Evolutionary conservation across 257 asterid genomes (phyloP).

Genomic region (Plectranthus barbatus): DNA sequence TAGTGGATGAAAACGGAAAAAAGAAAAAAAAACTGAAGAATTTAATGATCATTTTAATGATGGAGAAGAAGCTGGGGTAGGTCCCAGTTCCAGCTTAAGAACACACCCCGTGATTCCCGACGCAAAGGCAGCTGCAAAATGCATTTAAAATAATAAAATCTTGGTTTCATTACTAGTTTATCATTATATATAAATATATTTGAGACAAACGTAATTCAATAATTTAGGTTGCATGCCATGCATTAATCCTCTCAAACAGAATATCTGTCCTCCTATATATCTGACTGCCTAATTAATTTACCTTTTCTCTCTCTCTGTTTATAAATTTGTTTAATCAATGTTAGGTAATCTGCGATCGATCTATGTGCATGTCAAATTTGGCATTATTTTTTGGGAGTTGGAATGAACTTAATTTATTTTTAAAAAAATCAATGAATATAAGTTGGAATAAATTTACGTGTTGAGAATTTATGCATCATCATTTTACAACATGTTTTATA

Average conservation of each 20-base stretch:
- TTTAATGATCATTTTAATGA: background rate
- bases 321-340: too few relatives aligned
- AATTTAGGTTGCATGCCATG: constrained; percentile 15
- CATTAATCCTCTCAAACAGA: constrained; percentile 19
- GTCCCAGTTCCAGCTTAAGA: constrained; percentile 36
- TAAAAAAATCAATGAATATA: too few relatives aligned
- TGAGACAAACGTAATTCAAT: constrained; percentile 7
- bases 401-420: background rate
- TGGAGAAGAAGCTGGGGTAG: constrained; percentile 7
- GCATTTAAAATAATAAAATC: constrained; percentile 11
- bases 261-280: constrained; percentile 1
- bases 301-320: background rate
- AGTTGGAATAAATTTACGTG: too few relatives aligned
- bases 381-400: background rate
- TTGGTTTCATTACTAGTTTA: background rate
- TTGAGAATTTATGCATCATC: too few relatives aligned
- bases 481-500: too few relatives aligned
- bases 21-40: background rate
- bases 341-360: too few relatives aligned
- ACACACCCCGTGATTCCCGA: constrained; percentile 76
- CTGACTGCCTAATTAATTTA: background rate
- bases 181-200: background rate
- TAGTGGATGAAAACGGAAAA: background rate
- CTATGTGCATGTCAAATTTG: background rate
- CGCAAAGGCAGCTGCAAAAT: constrained; percentile 68